Evolutionary conservation across 345 rosid species (phyloP), one percentile per base, ranked within the genome.

Genomic region (Bruguiera parviflora): DNA sequence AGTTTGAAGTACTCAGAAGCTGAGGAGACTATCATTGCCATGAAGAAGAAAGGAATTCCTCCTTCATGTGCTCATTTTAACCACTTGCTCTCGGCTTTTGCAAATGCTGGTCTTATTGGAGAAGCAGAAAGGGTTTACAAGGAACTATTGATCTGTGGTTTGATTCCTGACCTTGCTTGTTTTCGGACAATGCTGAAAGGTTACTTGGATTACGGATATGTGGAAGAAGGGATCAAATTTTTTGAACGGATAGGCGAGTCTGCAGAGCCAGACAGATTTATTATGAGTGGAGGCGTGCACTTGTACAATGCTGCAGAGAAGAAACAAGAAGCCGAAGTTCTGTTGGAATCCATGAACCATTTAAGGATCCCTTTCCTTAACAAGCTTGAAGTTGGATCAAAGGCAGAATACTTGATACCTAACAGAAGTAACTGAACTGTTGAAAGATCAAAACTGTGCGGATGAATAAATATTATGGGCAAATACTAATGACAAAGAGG

Each of bases 51-150:
- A 76, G 86, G 84, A 37, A 75, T 89, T 53, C 57, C 75, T 4
- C 83, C 73, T 43, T 80, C 85, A 39, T 84, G 82, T 53, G 77
- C 80, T 71, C 92, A 89, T 89, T 84, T 78, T 66, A 83, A 80
- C 60, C 69, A 68, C 35, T 71, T 92, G 78, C 78, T 89, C 35
- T 73, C 77, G 55, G 91, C 89, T 65, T 80, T 75, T 65, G 78
- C 70, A 49, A 83, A 88, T 68, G 84, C 78, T 7, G 96, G 92
- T 79, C 75, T 78, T 76, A 82, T 83, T 74, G 62, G 20, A 27
- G 90, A 89, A 33, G 93, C 93, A 1, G 87, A 81, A 73, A 83
- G 85, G 73, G 82, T 86, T 53, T 89, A 81, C 58, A 53, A 70
- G 61, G 73, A 83, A 68, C 73, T 86, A 62, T 51, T 73, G 3